Conservation (phyloP, 192 early-diverging fungal species). For the Obelidium mucronatum region DNA sequence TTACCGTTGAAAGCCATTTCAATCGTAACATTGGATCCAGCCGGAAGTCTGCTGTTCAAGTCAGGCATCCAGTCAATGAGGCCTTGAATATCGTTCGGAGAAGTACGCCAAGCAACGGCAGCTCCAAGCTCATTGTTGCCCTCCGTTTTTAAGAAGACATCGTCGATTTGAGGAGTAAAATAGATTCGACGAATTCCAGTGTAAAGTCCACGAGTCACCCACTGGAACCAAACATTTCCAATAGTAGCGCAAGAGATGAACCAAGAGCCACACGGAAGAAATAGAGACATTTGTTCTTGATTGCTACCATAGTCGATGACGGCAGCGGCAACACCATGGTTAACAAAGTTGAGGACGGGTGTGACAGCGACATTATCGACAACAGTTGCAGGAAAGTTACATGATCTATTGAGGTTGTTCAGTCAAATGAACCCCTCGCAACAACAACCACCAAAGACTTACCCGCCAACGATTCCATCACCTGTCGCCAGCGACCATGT, state of each 20-base stretch:
- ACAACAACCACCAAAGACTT: neutral
- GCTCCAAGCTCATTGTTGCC: too few relatives aligned
- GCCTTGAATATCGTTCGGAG: slow-evolving; percentile 40
- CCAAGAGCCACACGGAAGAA: slow-evolving; percentile 53
- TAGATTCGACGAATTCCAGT: slow-evolving; percentile 41
- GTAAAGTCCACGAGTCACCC: slow-evolving; percentile 55
- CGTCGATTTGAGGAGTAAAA: too few relatives aligned
- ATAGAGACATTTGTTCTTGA: too few relatives aligned
- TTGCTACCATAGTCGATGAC: neutral
- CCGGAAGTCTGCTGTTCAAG: too few relatives aligned
- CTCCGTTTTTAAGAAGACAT: too few relatives aligned
- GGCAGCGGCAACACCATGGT: neutral
- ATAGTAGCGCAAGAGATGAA: slow-evolving; percentile 45
- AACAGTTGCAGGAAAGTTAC: slow-evolving; percentile 3
- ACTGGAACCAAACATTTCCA: slow-evolving; percentile 52
- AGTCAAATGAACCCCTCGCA: neutral
- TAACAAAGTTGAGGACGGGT: neutral
- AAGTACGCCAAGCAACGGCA: too few relatives aligned
- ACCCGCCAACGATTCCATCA: neutral
- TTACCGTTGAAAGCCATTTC: too few relatives aligned
- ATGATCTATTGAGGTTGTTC: too few relatives aligned
- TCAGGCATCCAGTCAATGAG: slow-evolving; percentile 46
- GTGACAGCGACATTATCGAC: neutral
- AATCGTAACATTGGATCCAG: too few relatives aligned
- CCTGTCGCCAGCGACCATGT: neutral